These are phyloP conservation scores for Claviceps paspali DNA, from an alignment of 2,329 filamentous ascomycete genomes.

Conservation along the genomic window DNA sequence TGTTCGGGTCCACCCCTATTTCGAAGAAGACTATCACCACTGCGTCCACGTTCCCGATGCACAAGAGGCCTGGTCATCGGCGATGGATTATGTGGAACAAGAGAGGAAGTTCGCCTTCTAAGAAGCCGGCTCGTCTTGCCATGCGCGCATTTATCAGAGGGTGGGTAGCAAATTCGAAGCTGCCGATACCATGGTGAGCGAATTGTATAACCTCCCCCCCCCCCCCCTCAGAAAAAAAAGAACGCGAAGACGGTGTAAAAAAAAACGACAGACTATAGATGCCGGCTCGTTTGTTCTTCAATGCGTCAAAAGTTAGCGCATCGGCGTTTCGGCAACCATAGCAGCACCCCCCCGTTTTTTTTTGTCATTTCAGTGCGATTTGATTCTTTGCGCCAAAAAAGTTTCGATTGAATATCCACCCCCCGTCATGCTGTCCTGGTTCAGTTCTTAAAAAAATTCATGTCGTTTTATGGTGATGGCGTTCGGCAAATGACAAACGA, in stretches of 20 bases:
- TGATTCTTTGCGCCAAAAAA: conserved; percentile 4
- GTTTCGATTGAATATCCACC: no score
- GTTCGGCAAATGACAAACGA: conserved; percentile 3
- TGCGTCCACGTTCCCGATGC: conserved; percentile 22
- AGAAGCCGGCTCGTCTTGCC: conserved; percentile 10
- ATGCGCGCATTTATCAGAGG: no score
- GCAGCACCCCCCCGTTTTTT: no score
- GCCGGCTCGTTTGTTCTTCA: not conserved
- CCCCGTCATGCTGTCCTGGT: not conserved
- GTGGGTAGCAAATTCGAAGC: no score
- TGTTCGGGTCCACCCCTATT: conserved; percentile 24
- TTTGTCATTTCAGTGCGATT: not conserved
- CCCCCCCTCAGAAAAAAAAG: not conserved
- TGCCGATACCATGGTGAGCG: not conserved
- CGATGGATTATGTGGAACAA: conserved; percentile 15
- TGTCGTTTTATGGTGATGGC: conserved; percentile 3
- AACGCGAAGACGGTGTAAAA: not conserved
- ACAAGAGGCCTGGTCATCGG: conserved; percentile 22
- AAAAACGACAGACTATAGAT: not conserved
- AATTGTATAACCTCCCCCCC: no score
- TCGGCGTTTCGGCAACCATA: not conserved
- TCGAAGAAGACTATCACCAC: conserved; percentile 29
- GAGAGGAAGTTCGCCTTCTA: conserved; percentile 19
- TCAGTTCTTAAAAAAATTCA: not conserved
- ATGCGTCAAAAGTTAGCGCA: not conserved